phyloP scores from a whole-genome alignment of 2,329 filamentous ascomycete genomes.

The Ophiosphaerella korrae region DNA sequence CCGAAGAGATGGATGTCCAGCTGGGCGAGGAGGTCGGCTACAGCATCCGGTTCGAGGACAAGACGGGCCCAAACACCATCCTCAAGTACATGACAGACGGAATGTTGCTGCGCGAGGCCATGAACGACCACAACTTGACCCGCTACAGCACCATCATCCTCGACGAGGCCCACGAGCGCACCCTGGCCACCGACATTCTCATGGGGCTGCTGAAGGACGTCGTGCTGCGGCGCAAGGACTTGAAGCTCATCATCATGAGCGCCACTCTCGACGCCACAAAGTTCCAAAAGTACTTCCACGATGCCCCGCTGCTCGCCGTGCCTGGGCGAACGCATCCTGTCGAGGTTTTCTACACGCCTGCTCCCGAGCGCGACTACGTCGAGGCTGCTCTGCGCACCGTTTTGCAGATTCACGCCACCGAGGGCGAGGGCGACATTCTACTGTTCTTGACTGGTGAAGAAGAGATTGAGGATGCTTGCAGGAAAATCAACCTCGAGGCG shows the following conservation, averaged over 20 bases:
- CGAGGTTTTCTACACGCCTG: conserved; percentile 97
- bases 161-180: conserved; percentile 96
- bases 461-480: conserved; percentile 94
- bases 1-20: conserved; percentile 90
- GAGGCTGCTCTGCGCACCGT: conserved; percentile 95
- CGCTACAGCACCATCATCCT: conserved; percentile 97
- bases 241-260: conserved; percentile 95
- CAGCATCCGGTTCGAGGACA: conserved; percentile 96
- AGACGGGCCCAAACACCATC: conserved; percentile 81
- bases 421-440: conserved; percentile 89
- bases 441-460: conserved; percentile 97
- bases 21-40: conserved; percentile 95
- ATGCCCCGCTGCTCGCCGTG: conserved; percentile 90
- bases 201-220: conserved; percentile 96
- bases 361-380: conserved; percentile 94
- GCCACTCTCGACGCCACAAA: conserved; percentile 96
- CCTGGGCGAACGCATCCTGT: conserved; percentile 95
- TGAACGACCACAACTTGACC: conserved; percentile 86
- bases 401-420: conserved; percentile 92
- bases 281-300: conserved; percentile 96
- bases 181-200: conserved; percentile 92
- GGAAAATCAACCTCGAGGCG: conserved; percentile 87
- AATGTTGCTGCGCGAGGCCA: conserved; percentile 94
- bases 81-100: conserved; percentile 99
- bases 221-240: conserved; percentile 78